These are phyloP conservation scores for Rutstroemia sp. DNA, from an alignment of 2,329 filamentous ascomycete genomes.

Conservation along the genomic window DNA sequence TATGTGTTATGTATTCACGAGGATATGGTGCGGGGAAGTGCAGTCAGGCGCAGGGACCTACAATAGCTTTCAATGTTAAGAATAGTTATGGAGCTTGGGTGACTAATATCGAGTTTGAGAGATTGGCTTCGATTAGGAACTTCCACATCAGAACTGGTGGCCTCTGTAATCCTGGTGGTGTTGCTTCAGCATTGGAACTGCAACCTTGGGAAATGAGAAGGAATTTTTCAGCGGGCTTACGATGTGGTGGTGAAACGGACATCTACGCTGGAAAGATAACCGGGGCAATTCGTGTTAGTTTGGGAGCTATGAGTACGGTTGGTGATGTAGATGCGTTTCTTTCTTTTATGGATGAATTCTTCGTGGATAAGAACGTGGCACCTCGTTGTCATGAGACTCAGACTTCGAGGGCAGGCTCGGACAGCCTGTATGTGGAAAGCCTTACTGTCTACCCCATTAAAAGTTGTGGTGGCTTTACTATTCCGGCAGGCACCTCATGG, in stretches of 20 bases:
- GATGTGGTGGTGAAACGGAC: slow-evolving; percentile 78
- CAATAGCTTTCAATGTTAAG: slow-evolving; percentile 76
- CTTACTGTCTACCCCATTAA: slow-evolving; percentile 87
- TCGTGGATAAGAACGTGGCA: slow-evolving; percentile 15
- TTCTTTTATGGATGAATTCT: slow-evolving; percentile 65
- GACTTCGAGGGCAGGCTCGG: background rate
- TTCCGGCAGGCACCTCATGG: slow-evolving; percentile 62
- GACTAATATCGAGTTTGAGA: slow-evolving; percentile 79
- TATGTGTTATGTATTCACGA: slow-evolving; percentile 28
- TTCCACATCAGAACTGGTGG: slow-evolving; percentile 85
- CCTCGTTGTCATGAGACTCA: background rate
- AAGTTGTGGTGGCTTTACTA: slow-evolving; percentile 73
- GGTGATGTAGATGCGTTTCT: slow-evolving; percentile 68
- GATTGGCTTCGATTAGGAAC: slow-evolving; percentile 67
- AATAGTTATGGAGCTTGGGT: slow-evolving; percentile 66
- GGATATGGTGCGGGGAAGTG: slow-evolving; percentile 26
- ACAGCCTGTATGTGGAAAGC: slow-evolving; percentile 46
- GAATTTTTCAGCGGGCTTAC: slow-evolving; percentile 78
- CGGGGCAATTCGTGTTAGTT: slow-evolving; percentile 74
- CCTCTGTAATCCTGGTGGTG: slow-evolving; percentile 85
- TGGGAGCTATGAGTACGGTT: slow-evolving; percentile 83
- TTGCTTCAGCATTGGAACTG: slow-evolving; percentile 65
- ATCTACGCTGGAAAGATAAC: slow-evolving; percentile 79
- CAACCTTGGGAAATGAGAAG: slow-evolving; percentile 73
- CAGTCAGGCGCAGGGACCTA: slow-evolving; percentile 54